These are phyloP conservation scores for Hypoxylon lienhwacheense DNA, from an alignment of 495 filamentous ascomycete genomes.

Conservation along the genomic window DNA sequence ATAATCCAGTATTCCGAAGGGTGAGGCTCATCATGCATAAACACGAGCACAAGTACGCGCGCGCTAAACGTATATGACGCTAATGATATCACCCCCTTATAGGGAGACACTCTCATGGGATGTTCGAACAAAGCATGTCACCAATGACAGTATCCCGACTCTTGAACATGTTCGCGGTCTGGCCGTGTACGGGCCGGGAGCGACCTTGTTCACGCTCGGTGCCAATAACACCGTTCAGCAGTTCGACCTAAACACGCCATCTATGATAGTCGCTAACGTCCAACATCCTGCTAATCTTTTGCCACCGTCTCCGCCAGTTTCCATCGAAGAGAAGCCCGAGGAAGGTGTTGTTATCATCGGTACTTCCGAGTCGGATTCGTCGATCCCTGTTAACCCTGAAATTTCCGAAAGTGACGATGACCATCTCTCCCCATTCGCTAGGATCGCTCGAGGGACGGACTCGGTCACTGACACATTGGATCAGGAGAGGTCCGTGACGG, in stretches of 20 bases:
- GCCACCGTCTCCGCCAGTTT: slow-evolving; percentile 76
- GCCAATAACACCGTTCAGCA: slow-evolving; percentile 89
- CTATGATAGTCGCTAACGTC: slow-evolving; percentile 74
- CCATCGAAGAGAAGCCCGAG: slow-evolving; percentile 64
- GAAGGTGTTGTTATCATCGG: slow-evolving; percentile 44
- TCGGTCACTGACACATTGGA: slow-evolving; percentile 55
- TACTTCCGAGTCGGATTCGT: slow-evolving; percentile 49
- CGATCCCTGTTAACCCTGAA: slow-evolving; percentile 57
- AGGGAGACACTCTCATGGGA: slow-evolving; percentile 96
- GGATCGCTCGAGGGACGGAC: slow-evolving; percentile 63
- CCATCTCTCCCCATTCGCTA: slow-evolving; percentile 65
- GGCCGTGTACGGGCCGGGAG: slow-evolving; percentile 84
- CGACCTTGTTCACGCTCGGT: slow-evolving; percentile 89
- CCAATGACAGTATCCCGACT: slow-evolving; percentile 84
- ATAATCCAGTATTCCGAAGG: slow-evolving; percentile 91
- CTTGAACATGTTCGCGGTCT: slow-evolving; percentile 78
- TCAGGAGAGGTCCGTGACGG: slow-evolving; percentile 59
- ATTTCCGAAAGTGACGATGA: slow-evolving; percentile 68
- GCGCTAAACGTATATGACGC: slow-evolving; percentile 43
- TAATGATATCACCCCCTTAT: slow-evolving; percentile 32
- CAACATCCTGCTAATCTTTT: slow-evolving; percentile 76
- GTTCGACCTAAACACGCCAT: slow-evolving; percentile 83
- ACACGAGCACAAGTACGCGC: slow-evolving; percentile 39
- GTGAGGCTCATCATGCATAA: slow-evolving; percentile 60
- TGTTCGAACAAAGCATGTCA: slow-evolving; percentile 92